These are phyloP conservation scores for Aureobasidium sp. DNA, from an alignment of 2,329 filamentous ascomycete species.

Conservation along the genomic window DNA sequence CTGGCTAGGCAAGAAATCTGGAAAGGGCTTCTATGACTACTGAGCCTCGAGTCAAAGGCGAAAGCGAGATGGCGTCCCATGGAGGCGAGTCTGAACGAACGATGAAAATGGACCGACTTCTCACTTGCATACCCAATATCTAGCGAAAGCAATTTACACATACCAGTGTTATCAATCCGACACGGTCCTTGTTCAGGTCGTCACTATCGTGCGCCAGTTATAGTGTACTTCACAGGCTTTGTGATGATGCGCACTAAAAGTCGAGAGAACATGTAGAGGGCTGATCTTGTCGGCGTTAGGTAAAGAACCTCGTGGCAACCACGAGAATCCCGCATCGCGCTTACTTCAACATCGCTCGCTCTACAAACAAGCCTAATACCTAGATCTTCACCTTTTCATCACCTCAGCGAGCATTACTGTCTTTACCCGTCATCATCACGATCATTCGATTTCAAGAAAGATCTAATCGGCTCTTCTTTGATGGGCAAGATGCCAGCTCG, in stretches of 20 bases:
- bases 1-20: constrained; percentile 95
- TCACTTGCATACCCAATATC: not conserved
- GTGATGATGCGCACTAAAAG: not conserved
- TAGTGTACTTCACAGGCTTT: too few relatives aligned
- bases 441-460: not conserved
- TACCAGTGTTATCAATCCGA: not conserved
- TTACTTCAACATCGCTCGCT: not conserved
- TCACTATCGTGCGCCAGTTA: not conserved
- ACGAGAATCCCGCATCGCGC: not conserved
- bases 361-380: not conserved
- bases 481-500: not conserved
- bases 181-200: not conserved
- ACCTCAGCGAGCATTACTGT: not conserved
- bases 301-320: not conserved
- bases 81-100: not conserved
- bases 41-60: constrained; percentile 26
- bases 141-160: too few relatives aligned
- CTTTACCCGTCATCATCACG: not conserved
- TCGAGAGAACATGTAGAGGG: not conserved
- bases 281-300: not conserved
- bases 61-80: not conserved
- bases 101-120: not conserved
- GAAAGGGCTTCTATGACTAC: constrained; percentile 93
- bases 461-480: not conserved
- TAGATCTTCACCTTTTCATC: not conserved